phyloP scores from a whole-genome alignment of 306 rosid species.

The Vigna nakashimae region DNA sequence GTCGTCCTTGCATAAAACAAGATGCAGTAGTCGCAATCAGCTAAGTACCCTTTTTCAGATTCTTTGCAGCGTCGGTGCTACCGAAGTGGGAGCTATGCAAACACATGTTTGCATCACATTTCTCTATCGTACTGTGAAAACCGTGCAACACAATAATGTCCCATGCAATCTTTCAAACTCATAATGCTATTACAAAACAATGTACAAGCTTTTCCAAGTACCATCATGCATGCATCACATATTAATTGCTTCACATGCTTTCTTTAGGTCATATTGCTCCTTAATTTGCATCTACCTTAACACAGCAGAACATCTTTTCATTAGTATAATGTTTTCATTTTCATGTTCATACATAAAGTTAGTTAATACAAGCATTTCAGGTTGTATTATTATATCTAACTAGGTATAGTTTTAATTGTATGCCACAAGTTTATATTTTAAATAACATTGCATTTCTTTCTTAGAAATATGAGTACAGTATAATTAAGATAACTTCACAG shows the following conservation, averaged over 20 bases:
- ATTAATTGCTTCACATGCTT: background rate
- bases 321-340: too few species aligned
- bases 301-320: too few species aligned
- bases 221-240: background rate
- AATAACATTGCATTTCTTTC: too few species aligned
- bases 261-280: background rate
- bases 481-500: too few species aligned
- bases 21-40: background rate
- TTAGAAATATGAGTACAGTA: too few species aligned
- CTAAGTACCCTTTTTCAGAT: background rate
- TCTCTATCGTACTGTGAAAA: conserved; percentile 25
- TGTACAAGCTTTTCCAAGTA: background rate
- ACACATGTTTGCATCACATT: conserved; percentile 13
- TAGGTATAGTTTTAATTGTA: too few species aligned
- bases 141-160: background rate
- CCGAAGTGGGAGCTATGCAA: background rate
- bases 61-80: background rate
- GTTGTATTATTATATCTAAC: background rate
- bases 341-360: too few species aligned
- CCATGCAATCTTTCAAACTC: background rate
- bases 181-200: background rate
- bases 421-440: background rate
- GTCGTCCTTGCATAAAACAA: background rate
- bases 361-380: background rate
- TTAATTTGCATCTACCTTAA: too few species aligned